These are phyloP conservation scores for Pelomyxa schiedti DNA, from an alignment of 78 protist species.

Conservation along the genomic window DNA sequence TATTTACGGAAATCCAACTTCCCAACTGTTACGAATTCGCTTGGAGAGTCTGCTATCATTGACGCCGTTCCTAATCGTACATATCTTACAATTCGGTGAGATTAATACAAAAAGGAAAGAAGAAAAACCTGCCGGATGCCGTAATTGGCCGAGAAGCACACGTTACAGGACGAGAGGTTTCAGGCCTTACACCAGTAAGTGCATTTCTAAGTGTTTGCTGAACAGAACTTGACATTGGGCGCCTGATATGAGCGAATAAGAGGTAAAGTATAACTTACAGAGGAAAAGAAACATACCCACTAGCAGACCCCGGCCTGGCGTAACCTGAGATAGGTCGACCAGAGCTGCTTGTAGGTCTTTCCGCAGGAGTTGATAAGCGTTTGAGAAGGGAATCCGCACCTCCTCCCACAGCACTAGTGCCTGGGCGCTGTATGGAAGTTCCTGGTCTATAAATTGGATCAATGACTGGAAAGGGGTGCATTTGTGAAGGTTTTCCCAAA, in stretches of 20 bases:
- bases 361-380: neutral
- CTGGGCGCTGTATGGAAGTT: slow-evolving; percentile 31
- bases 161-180: slow-evolving; percentile 55
- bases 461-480: no score
- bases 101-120: no score
- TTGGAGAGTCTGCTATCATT: slow-evolving; percentile 9
- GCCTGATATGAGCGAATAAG: neutral
- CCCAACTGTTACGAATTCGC: slow-evolving; percentile 44
- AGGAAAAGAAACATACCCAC: neutral
- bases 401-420: neutral
- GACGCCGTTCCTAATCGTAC: slow-evolving; percentile 83
- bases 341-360: slow-evolving; percentile 40
- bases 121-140: neutral
- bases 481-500: no score
- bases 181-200: slow-evolving; percentile 15
- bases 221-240: neutral
- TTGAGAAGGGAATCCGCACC: neutral
- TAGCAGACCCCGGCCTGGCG: slow-evolving; percentile 66
- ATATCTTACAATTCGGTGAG: no score
- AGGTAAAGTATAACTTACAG: neutral
- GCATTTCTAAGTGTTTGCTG: neutral
- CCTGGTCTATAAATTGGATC: no score
- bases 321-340: slow-evolving; percentile 73
- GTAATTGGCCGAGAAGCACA: slow-evolving; percentile 11
- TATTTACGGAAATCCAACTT: slow-evolving; percentile 47